Conservation (phyloP, 2,329 filamentous ascomycete genomes). For the Fusarium irregulare region DNA sequence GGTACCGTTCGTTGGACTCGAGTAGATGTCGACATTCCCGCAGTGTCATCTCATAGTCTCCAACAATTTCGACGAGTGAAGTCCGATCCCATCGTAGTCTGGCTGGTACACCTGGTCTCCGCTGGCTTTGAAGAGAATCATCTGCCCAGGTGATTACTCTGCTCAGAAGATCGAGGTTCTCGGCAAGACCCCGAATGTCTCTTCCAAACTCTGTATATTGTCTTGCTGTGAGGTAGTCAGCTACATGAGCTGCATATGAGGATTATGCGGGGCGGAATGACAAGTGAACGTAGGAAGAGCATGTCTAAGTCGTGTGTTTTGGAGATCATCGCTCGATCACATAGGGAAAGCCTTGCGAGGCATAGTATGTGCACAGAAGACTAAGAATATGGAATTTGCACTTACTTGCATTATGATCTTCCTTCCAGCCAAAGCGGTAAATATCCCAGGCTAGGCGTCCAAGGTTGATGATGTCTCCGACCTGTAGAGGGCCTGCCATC, state of each 20-base stretch:
- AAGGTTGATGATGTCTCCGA: slow-evolving; percentile 50
- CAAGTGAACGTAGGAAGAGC: background rate
- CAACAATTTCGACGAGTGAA: slow-evolving; percentile 46
- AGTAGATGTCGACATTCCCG: slow-evolving; percentile 49
- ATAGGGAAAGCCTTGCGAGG: slow-evolving; percentile 33
- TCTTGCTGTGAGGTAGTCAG: slow-evolving; percentile 38
- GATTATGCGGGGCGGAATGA: background rate
- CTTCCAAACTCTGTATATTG: slow-evolving; percentile 51
- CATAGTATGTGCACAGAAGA: slow-evolving; percentile 5
- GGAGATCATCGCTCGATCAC: background rate
- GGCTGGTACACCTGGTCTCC: slow-evolving; percentile 37
- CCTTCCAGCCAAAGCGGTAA: slow-evolving; percentile 49
- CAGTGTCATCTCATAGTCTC: slow-evolving; percentile 49
- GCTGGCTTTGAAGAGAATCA: slow-evolving; percentile 42
- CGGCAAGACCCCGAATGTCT: slow-evolving; percentile 48
- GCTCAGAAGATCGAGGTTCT: slow-evolving; percentile 49
- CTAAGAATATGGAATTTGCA: slow-evolving; percentile 15
- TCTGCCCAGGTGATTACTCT: slow-evolving; percentile 47
- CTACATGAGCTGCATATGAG: background rate
- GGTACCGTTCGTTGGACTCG: slow-evolving; percentile 47
- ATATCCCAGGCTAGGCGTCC: slow-evolving; percentile 50
- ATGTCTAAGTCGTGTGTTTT: background rate
- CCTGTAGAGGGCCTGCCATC: slow-evolving; percentile 45
- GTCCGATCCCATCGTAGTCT: slow-evolving; percentile 40
- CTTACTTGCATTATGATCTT: slow-evolving; percentile 51